A percentile compares a stretch with the other conserved stretches of the same genome.
These are phyloP conservation scores for Colletotrichum tanaceti DNA, from an alignment of 2,329 filamentous ascomycete species.

Conservation along the genomic window DNA sequence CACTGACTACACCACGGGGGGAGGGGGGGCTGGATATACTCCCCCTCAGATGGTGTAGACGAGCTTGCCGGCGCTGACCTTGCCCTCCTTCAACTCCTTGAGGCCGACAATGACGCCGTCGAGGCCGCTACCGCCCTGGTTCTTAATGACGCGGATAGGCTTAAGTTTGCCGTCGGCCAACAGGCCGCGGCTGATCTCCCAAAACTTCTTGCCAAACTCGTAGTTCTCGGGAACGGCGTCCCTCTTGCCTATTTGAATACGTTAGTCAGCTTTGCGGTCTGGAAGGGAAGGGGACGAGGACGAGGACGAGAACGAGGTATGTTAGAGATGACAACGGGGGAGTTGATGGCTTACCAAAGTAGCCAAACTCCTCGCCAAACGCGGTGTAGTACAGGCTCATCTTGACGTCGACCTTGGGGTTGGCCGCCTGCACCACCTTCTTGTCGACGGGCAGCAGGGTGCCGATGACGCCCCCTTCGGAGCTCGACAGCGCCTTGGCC, in stretches of 20 bases:
- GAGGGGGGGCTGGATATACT: too few species aligned
- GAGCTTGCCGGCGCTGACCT: constrained; percentile 56
- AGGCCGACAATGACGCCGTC: constrained; percentile 50
- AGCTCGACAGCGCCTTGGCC: constrained; percentile 41
- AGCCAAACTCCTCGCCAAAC: constrained; percentile 49
- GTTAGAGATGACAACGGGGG: neutral
- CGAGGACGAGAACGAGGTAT: neutral
- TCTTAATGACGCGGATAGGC: constrained; percentile 46
- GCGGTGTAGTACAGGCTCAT: constrained; percentile 53
- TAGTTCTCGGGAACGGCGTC: constrained; percentile 45
- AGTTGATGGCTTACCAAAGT: constrained; percentile 24
- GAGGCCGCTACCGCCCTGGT: constrained; percentile 47
- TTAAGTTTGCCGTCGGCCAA: constrained; percentile 52
- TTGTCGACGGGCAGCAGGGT: constrained; percentile 53
- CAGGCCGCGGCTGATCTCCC: constrained; percentile 48
- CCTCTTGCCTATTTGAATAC: constrained; percentile 3
- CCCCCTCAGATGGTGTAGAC: constrained; percentile 51
- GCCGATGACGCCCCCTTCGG: constrained; percentile 50
- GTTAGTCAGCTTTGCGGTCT: neutral
- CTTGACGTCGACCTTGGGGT: constrained; percentile 49
- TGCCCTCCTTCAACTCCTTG: constrained; percentile 48
- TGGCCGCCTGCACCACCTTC: constrained; percentile 56
- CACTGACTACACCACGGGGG: too few species aligned
- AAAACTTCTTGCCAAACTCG: constrained; percentile 50
- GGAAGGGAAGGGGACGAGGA: neutral